Conservation (phyloP, 2,329 filamentous ascomycete species). For the Colletotrichum scovillei region DNA sequence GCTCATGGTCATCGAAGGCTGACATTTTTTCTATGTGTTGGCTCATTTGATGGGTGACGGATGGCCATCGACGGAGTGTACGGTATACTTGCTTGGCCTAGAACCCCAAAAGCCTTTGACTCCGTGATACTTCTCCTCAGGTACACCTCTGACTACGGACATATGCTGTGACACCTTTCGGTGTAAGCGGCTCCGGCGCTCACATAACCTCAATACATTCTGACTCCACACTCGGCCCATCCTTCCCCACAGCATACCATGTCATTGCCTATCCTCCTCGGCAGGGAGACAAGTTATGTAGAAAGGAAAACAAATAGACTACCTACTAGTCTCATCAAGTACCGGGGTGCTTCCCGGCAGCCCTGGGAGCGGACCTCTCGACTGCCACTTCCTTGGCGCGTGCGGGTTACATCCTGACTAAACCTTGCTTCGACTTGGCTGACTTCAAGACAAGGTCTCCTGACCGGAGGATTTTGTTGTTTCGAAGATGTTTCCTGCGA, state of each 20-base stretch:
- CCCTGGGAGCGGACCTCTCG: constrained; percentile 12
- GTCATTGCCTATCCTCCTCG: neutral
- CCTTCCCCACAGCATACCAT: neutral
- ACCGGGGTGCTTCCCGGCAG: constrained; percentile 8
- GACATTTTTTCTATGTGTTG: neutral
- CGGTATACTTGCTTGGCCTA: neutral
- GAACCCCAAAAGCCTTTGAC: neutral
- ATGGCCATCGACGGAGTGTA: neutral
- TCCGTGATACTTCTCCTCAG: neutral
- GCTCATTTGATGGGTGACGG: neutral
- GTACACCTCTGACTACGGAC: neutral
- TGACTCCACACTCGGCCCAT: constrained; percentile 22
- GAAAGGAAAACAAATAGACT: neutral
- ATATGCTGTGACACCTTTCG: constrained; percentile 1
- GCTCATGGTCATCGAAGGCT: neutral
- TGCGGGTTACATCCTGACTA: constrained; percentile 9
- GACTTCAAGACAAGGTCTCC: constrained; percentile 21
- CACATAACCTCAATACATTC: constrained; percentile 12
- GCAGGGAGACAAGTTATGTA: neutral
- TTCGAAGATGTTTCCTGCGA: neutral
- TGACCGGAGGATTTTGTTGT: constrained; percentile 8
- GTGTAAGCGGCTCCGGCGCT: constrained; percentile 14
- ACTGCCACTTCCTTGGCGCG: neutral
- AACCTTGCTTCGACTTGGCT: constrained; percentile 21
- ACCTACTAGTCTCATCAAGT: neutral